Conservation (phyloP, 2,329 filamentous ascomycete species). For the Chrysoporthe puriensis region DNA sequence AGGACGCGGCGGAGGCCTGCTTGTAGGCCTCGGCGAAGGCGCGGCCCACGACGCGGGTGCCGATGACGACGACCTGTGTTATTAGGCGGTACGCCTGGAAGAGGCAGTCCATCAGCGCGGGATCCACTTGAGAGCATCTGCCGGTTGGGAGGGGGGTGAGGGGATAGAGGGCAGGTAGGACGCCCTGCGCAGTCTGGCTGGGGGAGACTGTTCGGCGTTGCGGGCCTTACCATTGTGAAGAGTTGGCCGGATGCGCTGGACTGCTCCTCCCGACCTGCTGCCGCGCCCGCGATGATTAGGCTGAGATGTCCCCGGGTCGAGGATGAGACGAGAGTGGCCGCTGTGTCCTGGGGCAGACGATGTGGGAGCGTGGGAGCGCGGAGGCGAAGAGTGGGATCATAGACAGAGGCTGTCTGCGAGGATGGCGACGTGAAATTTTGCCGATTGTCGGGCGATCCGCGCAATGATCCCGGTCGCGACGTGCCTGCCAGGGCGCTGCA, state of each 20-base stretch:
- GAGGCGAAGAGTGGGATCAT: conserved; percentile 14
- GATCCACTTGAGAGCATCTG: not conserved
- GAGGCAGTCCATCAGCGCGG: conserved; percentile 9
- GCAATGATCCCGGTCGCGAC: conserved; percentile 2
- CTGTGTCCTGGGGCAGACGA: not conserved
- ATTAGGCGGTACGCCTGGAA: conserved; percentile 88
- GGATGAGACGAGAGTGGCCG: not conserved
- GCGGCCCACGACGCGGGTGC: conserved; percentile 87
- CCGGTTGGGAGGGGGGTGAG: not conserved
- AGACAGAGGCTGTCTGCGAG: conserved; percentile 12
- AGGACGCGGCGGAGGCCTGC: conserved; percentile 85
- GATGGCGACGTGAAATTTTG: conserved; percentile 29
- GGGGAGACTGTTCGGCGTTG: not conserved
- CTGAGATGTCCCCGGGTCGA: not conserved
- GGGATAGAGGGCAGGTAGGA: not conserved
- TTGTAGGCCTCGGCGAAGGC: conserved; percentile 94
- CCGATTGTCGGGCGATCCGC: conserved; percentile 18
- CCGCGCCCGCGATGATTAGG: not conserved
- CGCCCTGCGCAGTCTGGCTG: not conserved
- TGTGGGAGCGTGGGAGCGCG: not conserved
- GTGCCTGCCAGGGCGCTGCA: conserved; percentile 17
- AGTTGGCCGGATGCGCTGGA: conserved; percentile 7
- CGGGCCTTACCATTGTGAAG: conserved; percentile 32
- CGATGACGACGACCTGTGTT: conserved; percentile 88
- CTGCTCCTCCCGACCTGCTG: not conserved